Percentiles rank a stretch among this genome's conserved stretches.
Evolutionary conservation across 495 filamentous ascomycete genomes (phyloP).

Genomic region (Sordaria brevicollis): DNA sequence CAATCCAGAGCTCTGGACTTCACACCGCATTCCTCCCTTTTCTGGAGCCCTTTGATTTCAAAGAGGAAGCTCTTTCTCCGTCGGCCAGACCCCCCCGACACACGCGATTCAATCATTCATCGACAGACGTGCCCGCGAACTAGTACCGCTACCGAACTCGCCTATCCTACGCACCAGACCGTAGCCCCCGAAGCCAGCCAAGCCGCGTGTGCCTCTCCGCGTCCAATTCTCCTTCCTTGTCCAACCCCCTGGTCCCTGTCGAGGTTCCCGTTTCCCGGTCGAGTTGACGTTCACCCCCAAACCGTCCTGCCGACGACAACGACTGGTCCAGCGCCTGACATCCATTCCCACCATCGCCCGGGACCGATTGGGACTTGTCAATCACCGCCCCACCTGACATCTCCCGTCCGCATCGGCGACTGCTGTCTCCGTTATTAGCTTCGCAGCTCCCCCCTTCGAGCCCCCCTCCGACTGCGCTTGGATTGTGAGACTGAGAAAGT

Average conservation of each 20-base stretch:
- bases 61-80: background rate
- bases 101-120: background rate
- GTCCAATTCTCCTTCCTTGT: background rate
- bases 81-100: background rate
- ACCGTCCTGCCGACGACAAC: background rate
- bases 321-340: background rate
- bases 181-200: background rate
- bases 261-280: background rate
- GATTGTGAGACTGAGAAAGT: too few relatives aligned
- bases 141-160: background rate
- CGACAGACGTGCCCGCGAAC: background rate
- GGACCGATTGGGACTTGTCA: background rate
- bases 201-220: background rate
- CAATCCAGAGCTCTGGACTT: background rate
- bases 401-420: background rate
- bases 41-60: background rate
- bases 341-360: background rate
- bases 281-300: background rate
- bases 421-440: background rate
- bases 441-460: background rate
- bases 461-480: background rate
- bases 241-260: background rate
- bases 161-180: background rate
- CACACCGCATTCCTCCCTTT: background rate
- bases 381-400: background rate